Base-by-base conservation (phyloP, 2,329 filamentous ascomycete genomes). In the Lojkania enalia region DNA sequence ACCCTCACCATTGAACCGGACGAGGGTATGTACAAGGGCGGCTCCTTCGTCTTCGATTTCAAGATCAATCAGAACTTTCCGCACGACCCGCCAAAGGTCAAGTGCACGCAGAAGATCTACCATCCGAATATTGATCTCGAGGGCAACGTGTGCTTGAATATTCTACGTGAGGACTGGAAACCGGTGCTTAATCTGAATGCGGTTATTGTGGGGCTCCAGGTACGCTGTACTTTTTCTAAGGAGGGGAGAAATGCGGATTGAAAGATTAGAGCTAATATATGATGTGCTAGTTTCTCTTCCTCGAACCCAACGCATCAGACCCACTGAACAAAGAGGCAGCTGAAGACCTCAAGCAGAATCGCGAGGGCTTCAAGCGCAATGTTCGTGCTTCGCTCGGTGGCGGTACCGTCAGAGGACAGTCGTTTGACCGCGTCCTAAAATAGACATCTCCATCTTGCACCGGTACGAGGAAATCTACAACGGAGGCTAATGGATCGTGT, bases 291-390 rank as follows among this genome's bases (percentile, higher is more conserved):
- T 97, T 97, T 67, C 80, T 99, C 39, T 99, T 99, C 79, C 84
- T 97, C 51, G 94, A 99, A 70, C 94, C 94, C 14, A 99, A 99
- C 66, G 90, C 94, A 7, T 91, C 88, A 37, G 94, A 99, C 66
- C 94, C 94, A n/a, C 76, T 99, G 49, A 99, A 99, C 74, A 96
- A 99, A 77, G 92, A 97, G 64, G 94, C 94, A 0, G 94, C 94
- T 3, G 90, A 96, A 50, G 94, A 97, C 66, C 77, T 99, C 58
- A 84, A 92, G 61, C 78, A 79, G 36, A 95, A 94, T 70, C 77
- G 90, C 27, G 94, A 97, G 42, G 82, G 79, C 20, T 99, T 99
- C 74, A 94, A 91, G 78, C 80, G 90, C 49, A 96, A 97, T 64
- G 94, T 97, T 29, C 82, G 88, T 61, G 80, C 79, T 16, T 81